These are phyloP conservation scores for Myochromella boudieri DNA, from an alignment of 768 basidiomycete species.

Conservation along the genomic window DNA sequence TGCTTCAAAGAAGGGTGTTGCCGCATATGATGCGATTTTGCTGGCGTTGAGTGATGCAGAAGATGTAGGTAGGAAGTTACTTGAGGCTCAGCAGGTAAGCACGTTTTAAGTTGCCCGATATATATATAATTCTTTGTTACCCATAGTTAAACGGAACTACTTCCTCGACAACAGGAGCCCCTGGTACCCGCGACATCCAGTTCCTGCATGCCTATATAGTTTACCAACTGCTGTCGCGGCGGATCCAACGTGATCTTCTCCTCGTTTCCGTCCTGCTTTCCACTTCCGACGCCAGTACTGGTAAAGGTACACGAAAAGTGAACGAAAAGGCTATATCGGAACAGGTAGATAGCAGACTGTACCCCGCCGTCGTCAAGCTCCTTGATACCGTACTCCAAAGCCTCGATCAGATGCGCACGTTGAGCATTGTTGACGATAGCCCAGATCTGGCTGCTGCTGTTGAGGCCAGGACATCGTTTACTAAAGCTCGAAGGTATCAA, in stretches of 20 bases:
- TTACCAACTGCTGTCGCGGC: constrained; percentile 83
- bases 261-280: constrained; percentile 67
- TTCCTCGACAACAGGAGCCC: constrained; percentile 28
- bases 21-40: constrained; percentile 85
- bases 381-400: constrained; percentile 86
- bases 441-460: constrained; percentile 78
- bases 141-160: constrained; percentile 37
- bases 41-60: constrained; percentile 88
- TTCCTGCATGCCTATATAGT: constrained; percentile 87
- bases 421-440: constrained; percentile 86
- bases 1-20: constrained; percentile 72
- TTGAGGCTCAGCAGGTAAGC: constrained; percentile 80
- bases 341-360: constrained; percentile 69
- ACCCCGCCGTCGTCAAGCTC: constrained; percentile 85
- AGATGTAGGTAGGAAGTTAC: constrained; percentile 73
- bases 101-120: neutral
- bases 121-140: constrained; percentile 7
- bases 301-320: constrained; percentile 13
- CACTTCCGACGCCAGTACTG: constrained; percentile 26
- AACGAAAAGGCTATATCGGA: constrained; percentile 34
- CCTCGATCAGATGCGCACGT: constrained; percentile 76
- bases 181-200: constrained; percentile 67
- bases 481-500: constrained; percentile 69
- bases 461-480: constrained; percentile 73
- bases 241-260: constrained; percentile 86